Base-by-base conservation (phyloP, 1,284 basidiomycete genomes). In the Naganishia liquefaciens region DNA sequence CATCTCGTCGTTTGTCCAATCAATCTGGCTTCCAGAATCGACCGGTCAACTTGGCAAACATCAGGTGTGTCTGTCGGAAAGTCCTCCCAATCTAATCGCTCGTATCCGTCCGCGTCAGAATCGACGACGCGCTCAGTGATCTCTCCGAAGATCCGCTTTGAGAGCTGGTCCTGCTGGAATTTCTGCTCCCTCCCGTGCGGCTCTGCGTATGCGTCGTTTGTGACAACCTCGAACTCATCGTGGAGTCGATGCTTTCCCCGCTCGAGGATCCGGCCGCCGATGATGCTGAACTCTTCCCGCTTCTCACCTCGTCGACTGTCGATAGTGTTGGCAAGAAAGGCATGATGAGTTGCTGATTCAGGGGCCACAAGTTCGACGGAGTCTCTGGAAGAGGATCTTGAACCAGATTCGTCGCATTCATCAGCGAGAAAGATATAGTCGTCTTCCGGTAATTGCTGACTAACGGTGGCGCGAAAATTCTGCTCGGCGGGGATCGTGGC, bases 281-380 rank as follows among this genome's bases (percentile, higher is more conserved):
- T 17, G 55, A 60, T 17, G n/a, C 49, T 33, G 55, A 60, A 4
- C 55, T 46, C 30, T 60, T 60, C 21, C 51, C 51, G 51, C 46
- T 60, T 60, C 46, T 49, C 46, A 60, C 55, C 43, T 50, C 55
- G 25, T 49, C 55, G 44, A 60, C 55, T 23, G 55, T 60, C n/a
- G 55, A 50, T 10, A 60, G 46, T 30, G 55, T 60, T 27, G 55
- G 55, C 28, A 60, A 46, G 30, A 60, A 60, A 60, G 55, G 55
- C 55, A 60, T 39, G 55, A 60, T 60, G 55, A 60, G 55, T 21
- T 57, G 54, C 30, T 60, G 55, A 10, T 60, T 46, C 37, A 25
- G n/a, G 5, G 37, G 30, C 37, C 33, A 43, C 40, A 40, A 39
- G 21, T 37, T 17, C 30, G 17, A n/a, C 28, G 33, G 43, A 30